These are phyloP conservation scores for Pleoardoris graminearum DNA, from an alignment of 2,329 filamentous ascomycete species.

Conservation along the genomic window DNA sequence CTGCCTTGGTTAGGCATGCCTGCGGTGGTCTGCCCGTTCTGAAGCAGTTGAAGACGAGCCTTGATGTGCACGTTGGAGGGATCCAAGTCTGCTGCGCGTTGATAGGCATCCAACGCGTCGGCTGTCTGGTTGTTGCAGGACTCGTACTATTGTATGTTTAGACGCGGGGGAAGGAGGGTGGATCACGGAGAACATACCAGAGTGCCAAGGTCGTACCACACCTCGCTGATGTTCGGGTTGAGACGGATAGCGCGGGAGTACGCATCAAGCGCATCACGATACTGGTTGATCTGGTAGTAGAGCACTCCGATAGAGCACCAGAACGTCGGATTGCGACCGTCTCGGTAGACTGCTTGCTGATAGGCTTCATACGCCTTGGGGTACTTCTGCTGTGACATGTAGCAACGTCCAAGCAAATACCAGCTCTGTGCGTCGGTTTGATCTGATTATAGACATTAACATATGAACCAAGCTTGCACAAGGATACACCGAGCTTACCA, in stretches of 20 bases:
- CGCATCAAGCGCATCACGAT: slow-evolving; percentile 94
- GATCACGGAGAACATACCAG: slow-evolving; percentile 64
- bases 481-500: slow-evolving; percentile 60
- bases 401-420: slow-evolving; percentile 96
- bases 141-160: slow-evolving; percentile 70
- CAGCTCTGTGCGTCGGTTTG: slow-evolving; percentile 96
- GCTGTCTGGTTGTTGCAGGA: slow-evolving; percentile 98
- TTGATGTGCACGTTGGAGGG: slow-evolving; percentile 95
- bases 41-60: slow-evolving; percentile 84
- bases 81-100: slow-evolving; percentile 91
- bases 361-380: slow-evolving; percentile 98
- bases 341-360: slow-evolving; percentile 96
- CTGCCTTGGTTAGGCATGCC: slow-evolving; percentile 71
- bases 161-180: slow-evolving; percentile 1
- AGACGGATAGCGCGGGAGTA: slow-evolving; percentile 95
- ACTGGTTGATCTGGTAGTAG: slow-evolving; percentile 99
- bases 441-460: slow-evolving; percentile 58
- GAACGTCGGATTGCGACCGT: slow-evolving; percentile 96
- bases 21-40: slow-evolving; percentile 72
- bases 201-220: slow-evolving; percentile 98
- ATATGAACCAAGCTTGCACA: slow-evolving; percentile 14
- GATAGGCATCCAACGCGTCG: slow-evolving; percentile 94
- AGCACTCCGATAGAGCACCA: slow-evolving; percentile 99
- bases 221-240: slow-evolving; percentile 97
- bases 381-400: slow-evolving; percentile 99